Percentiles rank a stretch among this genome's conserved stretches.
phyloP scores from a whole-genome alignment of 805 yeast genomes.

The Candida caryicola region DNA sequence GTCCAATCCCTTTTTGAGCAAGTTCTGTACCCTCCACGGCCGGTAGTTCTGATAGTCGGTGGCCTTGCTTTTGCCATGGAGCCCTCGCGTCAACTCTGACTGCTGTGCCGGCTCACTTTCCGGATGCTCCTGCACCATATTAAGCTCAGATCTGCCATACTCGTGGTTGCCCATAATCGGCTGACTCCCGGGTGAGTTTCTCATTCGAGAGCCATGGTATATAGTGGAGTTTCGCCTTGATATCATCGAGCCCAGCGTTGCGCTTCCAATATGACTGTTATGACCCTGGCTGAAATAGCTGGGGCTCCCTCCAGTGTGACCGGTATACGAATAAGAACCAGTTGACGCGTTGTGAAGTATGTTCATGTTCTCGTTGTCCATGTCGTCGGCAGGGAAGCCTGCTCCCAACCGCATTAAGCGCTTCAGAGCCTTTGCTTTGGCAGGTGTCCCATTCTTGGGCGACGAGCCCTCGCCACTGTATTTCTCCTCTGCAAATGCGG shows the following conservation, averaged over 20 bases:
- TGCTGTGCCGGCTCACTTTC: slow-evolving; percentile 15
- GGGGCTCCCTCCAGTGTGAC: slow-evolving; percentile 5
- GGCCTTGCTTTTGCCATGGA: slow-evolving; percentile 11
- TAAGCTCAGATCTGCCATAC: slow-evolving; percentile 10
- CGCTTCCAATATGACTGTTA: slow-evolving; percentile 1
- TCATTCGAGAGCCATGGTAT: slow-evolving; percentile 4
- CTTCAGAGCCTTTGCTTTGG: background rate
- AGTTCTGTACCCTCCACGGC: slow-evolving; percentile 58
- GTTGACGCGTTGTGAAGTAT: slow-evolving; percentile 17
- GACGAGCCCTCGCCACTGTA: slow-evolving; percentile 1
- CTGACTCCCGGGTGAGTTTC: slow-evolving; percentile 4
- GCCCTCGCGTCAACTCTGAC: slow-evolving; percentile 27
- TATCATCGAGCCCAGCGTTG: slow-evolving; percentile 11
- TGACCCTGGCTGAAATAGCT: slow-evolving; percentile 7
- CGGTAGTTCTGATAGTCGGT: slow-evolving; percentile 11
- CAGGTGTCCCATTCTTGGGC: background rate
- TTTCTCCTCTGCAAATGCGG: slow-evolving; percentile 1
- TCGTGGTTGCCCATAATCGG: slow-evolving; percentile 7
- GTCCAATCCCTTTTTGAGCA: slow-evolving; percentile 51
- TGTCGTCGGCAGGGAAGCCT: slow-evolving; percentile 15
- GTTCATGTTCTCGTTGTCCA: slow-evolving; percentile 36
- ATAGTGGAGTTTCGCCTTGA: slow-evolving; percentile 21
- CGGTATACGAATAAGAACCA: slow-evolving; percentile 1
- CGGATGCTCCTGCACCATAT: slow-evolving; percentile 14
- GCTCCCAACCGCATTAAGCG: background rate